Conservation (phyloP, 225 moss, liverwort and hornwort genomes). For the Physcomitrellopsis africana region DNA sequence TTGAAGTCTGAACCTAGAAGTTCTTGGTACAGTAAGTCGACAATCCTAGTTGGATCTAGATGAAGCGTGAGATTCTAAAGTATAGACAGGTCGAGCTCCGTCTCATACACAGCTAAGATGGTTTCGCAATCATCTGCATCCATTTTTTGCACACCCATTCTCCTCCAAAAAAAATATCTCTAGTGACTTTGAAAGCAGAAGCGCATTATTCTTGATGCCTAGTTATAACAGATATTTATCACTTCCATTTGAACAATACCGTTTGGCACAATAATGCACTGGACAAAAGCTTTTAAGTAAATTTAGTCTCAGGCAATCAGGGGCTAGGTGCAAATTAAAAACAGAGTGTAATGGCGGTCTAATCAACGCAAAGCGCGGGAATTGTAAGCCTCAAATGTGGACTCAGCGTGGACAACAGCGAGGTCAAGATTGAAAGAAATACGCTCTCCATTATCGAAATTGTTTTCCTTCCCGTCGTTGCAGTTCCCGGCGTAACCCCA, state of each 20-base stretch:
- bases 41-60: neutral
- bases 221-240: too few species aligned
- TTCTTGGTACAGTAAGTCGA: neutral
- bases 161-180: constrained; percentile 21
- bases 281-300: neutral
- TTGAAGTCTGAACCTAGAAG: neutral
- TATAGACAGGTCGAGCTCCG: neutral
- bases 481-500: constrained; percentile 17
- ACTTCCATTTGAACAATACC: too few species aligned
- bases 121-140: constrained; percentile 68
- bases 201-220: too few species aligned
- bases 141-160: constrained; percentile 61
- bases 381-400: constrained; percentile 89
- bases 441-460: constrained; percentile 32
- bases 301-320: neutral
- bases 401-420: constrained; percentile 84
- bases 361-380: constrained; percentile 50
- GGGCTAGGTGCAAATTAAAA: neutral
- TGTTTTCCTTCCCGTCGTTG: constrained; percentile 8
- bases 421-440: constrained; percentile 76
- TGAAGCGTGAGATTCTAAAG: neutral
- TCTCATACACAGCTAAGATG: constrained; percentile 54
- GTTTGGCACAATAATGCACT: neutral
- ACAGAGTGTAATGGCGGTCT: neutral
- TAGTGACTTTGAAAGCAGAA: too few species aligned